Conservation (phyloP, 805 yeast species). For the Cyberlindnera meyerae region DNA sequence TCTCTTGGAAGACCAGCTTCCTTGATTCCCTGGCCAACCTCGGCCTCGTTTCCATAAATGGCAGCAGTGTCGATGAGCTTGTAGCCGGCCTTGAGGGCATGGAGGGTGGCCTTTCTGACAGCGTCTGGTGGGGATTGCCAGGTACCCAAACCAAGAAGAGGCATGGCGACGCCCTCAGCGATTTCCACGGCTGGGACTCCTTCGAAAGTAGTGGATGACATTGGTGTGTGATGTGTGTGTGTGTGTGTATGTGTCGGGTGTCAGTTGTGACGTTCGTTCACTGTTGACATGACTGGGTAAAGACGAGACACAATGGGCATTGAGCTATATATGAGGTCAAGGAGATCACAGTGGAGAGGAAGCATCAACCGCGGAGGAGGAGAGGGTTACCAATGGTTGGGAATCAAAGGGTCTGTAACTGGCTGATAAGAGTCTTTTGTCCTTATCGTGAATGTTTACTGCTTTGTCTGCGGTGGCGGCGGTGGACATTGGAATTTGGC, state of each 20-base stretch:
- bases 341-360: background rate
- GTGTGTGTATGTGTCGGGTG: too few relatives aligned
- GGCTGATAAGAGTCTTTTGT: too few relatives aligned
- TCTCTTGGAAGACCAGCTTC: slow-evolving; percentile 37
- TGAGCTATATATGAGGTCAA: too few relatives aligned
- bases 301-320: too few relatives aligned
- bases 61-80: slow-evolving; percentile 67
- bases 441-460: too few relatives aligned
- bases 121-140: slow-evolving; percentile 29
- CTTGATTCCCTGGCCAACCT: slow-evolving; percentile 48
- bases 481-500: too few relatives aligned
- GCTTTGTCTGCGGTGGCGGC: too few relatives aligned
- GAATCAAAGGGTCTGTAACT: too few relatives aligned
- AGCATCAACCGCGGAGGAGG: background rate
- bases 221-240: too few relatives aligned
- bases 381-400: too few relatives aligned
- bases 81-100: slow-evolving; percentile 49
- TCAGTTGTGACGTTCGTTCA: too few relatives aligned
- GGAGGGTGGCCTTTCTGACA: slow-evolving; percentile 35
- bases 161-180: slow-evolving; percentile 50
- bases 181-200: slow-evolving; percentile 24
- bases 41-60: slow-evolving; percentile 51
- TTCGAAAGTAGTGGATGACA: slow-evolving; percentile 2
- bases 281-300: too few relatives aligned
- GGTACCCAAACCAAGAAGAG: slow-evolving; percentile 47